A percentile compares a stretch with the other conserved stretches of the same genome.
phyloP scores from a whole-genome alignment of 2,329 filamentous ascomycete genomes.

The Volutella citrinella region DNA sequence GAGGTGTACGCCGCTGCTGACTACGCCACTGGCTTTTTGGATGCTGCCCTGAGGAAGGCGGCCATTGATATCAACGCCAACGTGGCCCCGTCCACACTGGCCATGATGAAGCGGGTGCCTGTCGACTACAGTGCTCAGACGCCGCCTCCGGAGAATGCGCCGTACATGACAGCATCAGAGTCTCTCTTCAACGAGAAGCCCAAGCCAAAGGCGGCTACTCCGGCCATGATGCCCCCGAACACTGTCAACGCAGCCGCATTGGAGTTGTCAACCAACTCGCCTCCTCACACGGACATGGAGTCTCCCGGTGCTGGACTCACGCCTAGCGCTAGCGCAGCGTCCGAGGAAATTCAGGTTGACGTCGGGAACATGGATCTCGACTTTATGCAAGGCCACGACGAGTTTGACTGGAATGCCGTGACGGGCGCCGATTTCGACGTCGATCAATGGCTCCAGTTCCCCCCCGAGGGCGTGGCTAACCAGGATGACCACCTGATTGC shows the following conservation, averaged over 20 bases:
- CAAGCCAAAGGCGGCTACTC: constrained; percentile 13
- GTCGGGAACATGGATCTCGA: constrained; percentile 42
- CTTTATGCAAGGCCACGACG: constrained; percentile 44
- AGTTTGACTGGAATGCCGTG: constrained; percentile 54
- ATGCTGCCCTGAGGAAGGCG: constrained; percentile 84
- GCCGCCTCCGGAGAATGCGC: constrained; percentile 51
- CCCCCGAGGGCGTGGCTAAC: constrained; percentile 44
- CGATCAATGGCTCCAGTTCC: constrained; percentile 58
- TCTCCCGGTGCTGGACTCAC: constrained; percentile 37
- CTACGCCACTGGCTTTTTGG: constrained; percentile 92
- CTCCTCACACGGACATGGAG: constrained; percentile 44
- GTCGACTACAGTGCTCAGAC: constrained; percentile 42
- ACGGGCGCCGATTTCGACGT: constrained; percentile 54
- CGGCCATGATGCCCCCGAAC: constrained; percentile 34
- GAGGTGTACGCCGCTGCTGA: constrained; percentile 94
- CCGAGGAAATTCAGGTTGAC: constrained; percentile 37
- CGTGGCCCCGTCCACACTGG: constrained; percentile 29
- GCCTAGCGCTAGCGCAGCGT: constrained; percentile 43
- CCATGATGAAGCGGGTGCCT: constrained; percentile 35
- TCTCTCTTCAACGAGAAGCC: constrained; percentile 34
- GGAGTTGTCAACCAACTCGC: constrained; percentile 36
- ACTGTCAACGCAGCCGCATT: constrained; percentile 36
- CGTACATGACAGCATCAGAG: constrained; percentile 42
- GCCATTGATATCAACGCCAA: constrained; percentile 64
- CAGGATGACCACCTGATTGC: constrained; percentile 36